A percentile compares a stretch with the other conserved stretches of the same genome.
Evolutionary conservation across 768 basidiomycete genomes (phyloP).

Genomic region (Jaapia argillacea): DNA sequence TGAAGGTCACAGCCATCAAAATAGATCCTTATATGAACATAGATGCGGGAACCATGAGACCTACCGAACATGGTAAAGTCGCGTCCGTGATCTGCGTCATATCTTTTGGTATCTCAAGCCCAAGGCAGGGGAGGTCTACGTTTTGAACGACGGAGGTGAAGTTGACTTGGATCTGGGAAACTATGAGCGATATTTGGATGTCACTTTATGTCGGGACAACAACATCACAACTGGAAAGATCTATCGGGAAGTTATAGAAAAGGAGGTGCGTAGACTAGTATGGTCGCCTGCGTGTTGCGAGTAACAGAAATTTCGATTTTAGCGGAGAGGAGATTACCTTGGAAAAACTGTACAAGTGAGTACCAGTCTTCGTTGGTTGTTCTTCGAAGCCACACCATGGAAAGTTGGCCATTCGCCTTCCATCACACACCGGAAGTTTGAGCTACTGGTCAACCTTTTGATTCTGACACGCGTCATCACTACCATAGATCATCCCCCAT

Average conservation of each 20-base stretch:
- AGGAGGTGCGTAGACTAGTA: conserved; percentile 55
- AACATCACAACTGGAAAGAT: conserved; percentile 99
- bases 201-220: conserved; percentile 89
- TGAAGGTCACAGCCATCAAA: conserved; percentile 98
- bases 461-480: neutral
- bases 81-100: neutral
- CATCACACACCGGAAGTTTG: too few species aligned
- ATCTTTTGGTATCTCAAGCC: too few species aligned
- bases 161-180: conserved; percentile 97
- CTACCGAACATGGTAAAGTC: conserved; percentile 88
- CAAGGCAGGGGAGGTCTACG: conserved; percentile 95
- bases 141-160: conserved; percentile 96
- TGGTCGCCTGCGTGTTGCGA: conserved; percentile 1
- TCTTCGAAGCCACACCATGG: neutral
- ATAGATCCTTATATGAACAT: conserved; percentile 99
- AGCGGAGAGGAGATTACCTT: conserved; percentile 82
- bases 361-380: too few species aligned
- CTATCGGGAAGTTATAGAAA: conserved; percentile 93
- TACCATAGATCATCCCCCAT: conserved; percentile 79
- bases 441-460: neutral
- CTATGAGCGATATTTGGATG: conserved; percentile 95
- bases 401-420: too few species aligned
- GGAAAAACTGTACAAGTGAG: conserved; percentile 93
- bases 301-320: conserved; percentile 4
- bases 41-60: conserved; percentile 98